A percentile compares a stretch with the other conserved stretches of the same genome.
phyloP scores from a whole-genome alignment of 306 rosid species.

The Canavalia ensiformis region DNA sequence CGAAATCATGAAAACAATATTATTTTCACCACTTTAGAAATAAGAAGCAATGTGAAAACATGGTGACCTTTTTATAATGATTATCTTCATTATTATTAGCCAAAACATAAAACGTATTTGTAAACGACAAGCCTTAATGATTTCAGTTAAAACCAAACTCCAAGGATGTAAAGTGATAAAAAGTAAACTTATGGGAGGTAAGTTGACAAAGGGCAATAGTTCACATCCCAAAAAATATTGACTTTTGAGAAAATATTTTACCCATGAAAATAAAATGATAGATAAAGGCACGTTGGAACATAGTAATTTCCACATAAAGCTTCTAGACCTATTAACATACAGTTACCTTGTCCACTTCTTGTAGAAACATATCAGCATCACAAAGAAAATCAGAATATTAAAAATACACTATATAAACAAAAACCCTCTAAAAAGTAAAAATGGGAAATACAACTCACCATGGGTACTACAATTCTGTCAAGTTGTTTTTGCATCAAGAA shows the following conservation, averaged over 20 bases:
- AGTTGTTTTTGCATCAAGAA: slow-evolving; percentile 68
- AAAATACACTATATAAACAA: slow-evolving; percentile 28
- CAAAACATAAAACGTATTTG: too few relatives aligned
- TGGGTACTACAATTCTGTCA: slow-evolving; percentile 88
- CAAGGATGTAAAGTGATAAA: background rate
- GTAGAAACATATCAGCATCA: slow-evolving; percentile 16
- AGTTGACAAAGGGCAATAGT: background rate
- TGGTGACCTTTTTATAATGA: too few relatives aligned
- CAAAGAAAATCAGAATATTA: slow-evolving; percentile 11
- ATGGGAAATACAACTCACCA: slow-evolving; percentile 69
- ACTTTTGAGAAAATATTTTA: slow-evolving; percentile 6
- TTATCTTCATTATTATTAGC: too few relatives aligned
- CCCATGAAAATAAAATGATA: background rate
- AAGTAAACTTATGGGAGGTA: background rate
- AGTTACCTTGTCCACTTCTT: slow-evolving; percentile 6
- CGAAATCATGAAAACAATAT: too few relatives aligned
- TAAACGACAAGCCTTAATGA: too few relatives aligned
- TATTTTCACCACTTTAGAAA: too few relatives aligned
- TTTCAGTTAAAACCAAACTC: background rate
- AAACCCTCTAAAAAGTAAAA: slow-evolving; percentile 22
- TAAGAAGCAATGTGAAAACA: too few relatives aligned
- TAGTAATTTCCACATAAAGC: background rate
- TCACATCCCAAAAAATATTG: background rate
- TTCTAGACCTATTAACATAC: background rate
- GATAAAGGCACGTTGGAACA: background rate